Conservation (phyloP, 208 protist species). For the Phytomonas sp. region DNA sequence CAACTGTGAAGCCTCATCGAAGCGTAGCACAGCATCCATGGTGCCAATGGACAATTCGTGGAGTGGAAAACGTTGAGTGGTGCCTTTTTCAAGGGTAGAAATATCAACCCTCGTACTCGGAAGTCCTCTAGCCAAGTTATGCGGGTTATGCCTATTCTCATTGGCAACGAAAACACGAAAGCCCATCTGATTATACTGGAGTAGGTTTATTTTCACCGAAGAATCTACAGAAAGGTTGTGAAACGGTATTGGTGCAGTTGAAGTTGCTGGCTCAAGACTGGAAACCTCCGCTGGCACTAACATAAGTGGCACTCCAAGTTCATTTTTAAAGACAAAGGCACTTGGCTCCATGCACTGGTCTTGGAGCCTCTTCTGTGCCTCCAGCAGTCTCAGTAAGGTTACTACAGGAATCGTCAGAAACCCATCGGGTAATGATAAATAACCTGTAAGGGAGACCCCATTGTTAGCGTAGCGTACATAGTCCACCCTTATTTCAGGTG, state of each 20-base stretch:
- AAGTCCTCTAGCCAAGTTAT: background rate
- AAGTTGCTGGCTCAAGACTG: background rate
- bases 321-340: background rate
- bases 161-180: slow-evolving; percentile 23
- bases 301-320: background rate
- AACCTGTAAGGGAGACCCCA: background rate
- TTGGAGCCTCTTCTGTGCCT: background rate
- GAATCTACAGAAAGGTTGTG: background rate
- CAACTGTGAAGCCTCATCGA: slow-evolving; percentile 25
- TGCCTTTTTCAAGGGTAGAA: slow-evolving; percentile 20
- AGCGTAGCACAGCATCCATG: slow-evolving; percentile 29
- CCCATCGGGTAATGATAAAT: background rate
- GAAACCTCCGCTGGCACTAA: background rate
- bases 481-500: slow-evolving; percentile 31
- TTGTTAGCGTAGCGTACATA: slow-evolving; percentile 12
- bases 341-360: background rate
- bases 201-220: background rate
- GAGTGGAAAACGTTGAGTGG: slow-evolving; percentile 28
- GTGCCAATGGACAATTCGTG: slow-evolving; percentile 15
- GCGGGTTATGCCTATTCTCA: background rate
- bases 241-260: background rate
- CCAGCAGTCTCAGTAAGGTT: background rate
- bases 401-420: background rate
- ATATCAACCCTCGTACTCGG: slow-evolving; percentile 24
- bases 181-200: slow-evolving; percentile 26